Conservation (phyloP, 768 basidiomycete genomes). For the Harrya chromipes region DNA sequence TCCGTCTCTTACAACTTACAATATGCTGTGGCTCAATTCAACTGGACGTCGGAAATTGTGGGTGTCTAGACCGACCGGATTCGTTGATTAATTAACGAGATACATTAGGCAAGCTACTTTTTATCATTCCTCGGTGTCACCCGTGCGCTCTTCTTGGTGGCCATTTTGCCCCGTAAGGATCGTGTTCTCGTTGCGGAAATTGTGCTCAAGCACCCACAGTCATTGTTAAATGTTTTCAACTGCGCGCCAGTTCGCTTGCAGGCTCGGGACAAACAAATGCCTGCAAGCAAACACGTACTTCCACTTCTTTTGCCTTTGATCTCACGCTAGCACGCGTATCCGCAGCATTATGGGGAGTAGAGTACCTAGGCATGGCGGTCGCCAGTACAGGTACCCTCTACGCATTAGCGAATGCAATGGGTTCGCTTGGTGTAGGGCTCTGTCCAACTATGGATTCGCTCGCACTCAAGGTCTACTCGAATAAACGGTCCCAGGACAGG, state of each 20-base stretch:
- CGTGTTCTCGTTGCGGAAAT: background rate
- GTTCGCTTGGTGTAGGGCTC: conserved; percentile 61
- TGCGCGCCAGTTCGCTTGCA: conserved; percentile 21
- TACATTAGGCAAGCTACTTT: conserved; percentile 64
- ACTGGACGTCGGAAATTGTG: conserved; percentile 67
- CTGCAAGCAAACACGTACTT: background rate
- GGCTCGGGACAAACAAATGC: background rate
- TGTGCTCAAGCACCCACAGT: conserved; percentile 33
- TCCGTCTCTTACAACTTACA: conserved; percentile 58
- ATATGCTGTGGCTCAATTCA: conserved; percentile 58
- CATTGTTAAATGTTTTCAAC: conserved; percentile 51
- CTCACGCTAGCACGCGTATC: conserved; percentile 65
- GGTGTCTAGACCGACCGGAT: conserved; percentile 14
- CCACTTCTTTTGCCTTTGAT: conserved; percentile 57
- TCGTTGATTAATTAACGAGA: background rate
- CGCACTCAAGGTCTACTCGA: conserved; percentile 61
- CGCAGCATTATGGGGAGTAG: conserved; percentile 50
- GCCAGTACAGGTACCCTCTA: conserved; percentile 49
- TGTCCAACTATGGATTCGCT: conserved; percentile 67
- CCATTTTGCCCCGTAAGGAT: conserved; percentile 60
- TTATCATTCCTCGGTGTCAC: conserved; percentile 51
- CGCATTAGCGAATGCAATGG: conserved; percentile 44
- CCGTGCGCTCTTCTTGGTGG: conserved; percentile 53
- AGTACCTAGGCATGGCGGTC: conserved; percentile 49
- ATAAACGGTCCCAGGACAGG: conserved; percentile 39